Base-by-base conservation (phyloP, 805 yeast species). In the Starmera quercuum region DNA sequence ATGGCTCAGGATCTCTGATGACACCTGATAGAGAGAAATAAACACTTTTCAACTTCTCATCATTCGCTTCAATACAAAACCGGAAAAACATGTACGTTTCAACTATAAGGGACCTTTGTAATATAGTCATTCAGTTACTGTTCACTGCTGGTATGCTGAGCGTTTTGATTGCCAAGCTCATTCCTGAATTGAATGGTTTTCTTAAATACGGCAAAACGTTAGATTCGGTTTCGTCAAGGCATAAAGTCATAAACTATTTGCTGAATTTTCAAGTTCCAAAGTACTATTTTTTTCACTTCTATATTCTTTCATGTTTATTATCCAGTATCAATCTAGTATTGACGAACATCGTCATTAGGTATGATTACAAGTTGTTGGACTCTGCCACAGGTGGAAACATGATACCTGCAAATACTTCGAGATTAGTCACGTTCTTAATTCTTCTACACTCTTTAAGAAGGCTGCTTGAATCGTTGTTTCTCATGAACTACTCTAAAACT, bases 231-330 rank as follows among this genome's bases (percentile, higher is more conserved):
- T 13, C 28, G 26, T 13, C 8, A 31, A 12, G 11, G 25, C n/a
- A 12, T 18, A 17, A 14, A 17, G 14, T n/a, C 29, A 12, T 47
- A 8, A 17, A 42, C 4, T 33, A 22, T 2, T 26, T 61, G 1
- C 39, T 53, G 8, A 47, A 49, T 8, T 35, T 63, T 11, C 73
- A 75, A 10, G 79, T 80, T 1, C 83, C 86, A 0, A 82, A 79
- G 47, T 41, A 65, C 10, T 74, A 68, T 66, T 83, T 83, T 46
- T 46, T 59, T 2, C 86, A 82, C 46, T 83, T 75, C 44, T 83
- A 83, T 51, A 37, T 71, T 5, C 31, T 73, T 13, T 66, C 76
- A 13, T 45, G 64, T 1, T 19, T 52, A 0, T 41, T 66, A 22
- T 53, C 66, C 4, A 5, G 49, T 0, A 17, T 46, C 2, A 47